Percentiles rank a stretch among this genome's conserved stretches.
Conservation (phyloP, 1,284 basidiomycete species). For the Schizopora paradoxa region DNA sequence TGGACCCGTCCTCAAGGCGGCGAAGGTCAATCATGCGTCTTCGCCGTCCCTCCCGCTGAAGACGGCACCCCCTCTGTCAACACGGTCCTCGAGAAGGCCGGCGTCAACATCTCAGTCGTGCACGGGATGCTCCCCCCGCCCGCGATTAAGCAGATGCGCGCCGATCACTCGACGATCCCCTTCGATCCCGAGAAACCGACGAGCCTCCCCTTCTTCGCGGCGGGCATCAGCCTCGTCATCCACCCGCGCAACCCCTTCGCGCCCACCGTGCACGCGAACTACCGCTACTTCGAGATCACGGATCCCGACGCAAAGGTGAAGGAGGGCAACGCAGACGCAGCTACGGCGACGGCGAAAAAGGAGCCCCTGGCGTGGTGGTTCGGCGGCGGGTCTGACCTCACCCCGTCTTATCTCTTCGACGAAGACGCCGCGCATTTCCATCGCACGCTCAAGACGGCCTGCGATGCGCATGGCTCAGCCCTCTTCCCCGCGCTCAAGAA, state of each 20-base stretch:
- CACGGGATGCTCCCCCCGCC: slow-evolving; percentile 84
- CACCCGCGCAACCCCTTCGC: slow-evolving; percentile 91
- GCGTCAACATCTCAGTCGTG: slow-evolving; percentile 93
- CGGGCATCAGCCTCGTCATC: slow-evolving; percentile 87
- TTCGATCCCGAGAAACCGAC: slow-evolving; percentile 48
- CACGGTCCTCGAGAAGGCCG: slow-evolving; percentile 89
- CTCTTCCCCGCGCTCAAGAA: slow-evolving; percentile 85
- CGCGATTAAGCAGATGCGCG: slow-evolving; percentile 91
- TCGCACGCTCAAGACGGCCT: slow-evolving; percentile 68
- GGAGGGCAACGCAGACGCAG: slow-evolving; percentile 27
- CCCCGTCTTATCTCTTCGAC: slow-evolving; percentile 88
- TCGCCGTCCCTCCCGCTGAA: slow-evolving; percentile 55
- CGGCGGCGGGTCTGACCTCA: slow-evolving; percentile 94
- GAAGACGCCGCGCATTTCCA: slow-evolving; percentile 91
- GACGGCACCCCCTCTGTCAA: slow-evolving; percentile 23
- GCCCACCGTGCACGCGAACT: slow-evolving; percentile 95
- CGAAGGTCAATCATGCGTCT: slow-evolving; percentile 83
- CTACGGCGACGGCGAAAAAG: slow-evolving; percentile 19
- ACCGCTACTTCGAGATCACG: slow-evolving; percentile 93
- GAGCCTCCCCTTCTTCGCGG: slow-evolving; percentile 88
- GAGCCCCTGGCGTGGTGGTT: slow-evolving; percentile 90
- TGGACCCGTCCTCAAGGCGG: slow-evolving; percentile 87
- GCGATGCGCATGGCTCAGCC: slow-evolving; percentile 64
- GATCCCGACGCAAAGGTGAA: slow-evolving; percentile 33
- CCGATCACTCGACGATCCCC: slow-evolving; percentile 78